Evolutionary conservation across 78 protist species (phyloP), one percentile per base, ranked within the genome.

Genomic region (Dictyostelium firmibasis): DNA sequence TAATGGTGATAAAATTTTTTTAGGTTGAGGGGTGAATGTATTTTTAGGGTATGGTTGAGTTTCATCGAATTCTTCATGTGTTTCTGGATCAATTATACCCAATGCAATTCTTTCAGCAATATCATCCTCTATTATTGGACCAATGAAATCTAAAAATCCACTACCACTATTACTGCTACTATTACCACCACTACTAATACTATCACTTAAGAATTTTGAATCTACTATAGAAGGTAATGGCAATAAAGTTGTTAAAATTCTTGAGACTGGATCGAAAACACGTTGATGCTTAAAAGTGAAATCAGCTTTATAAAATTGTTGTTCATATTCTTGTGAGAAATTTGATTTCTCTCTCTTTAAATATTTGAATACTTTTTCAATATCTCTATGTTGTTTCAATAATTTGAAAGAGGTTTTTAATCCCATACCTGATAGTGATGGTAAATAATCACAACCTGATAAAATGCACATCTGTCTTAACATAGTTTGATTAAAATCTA

Each of bases 361-460:
- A n/a, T 44, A 74, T 36, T 36, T 67, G 11, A 85, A 72, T 16
- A 97, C 91, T 8, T 84, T 69, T 25, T 95, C 93, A 11, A 85
- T 72, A 47, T 78, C 86, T 23, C 92, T 35, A 33, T 84, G 35
- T 67, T 67, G 29, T 20, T 81, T 92, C 20, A 98, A 16, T 5
- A 94, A 16, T 35, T 76, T 33, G 81, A 83, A 64, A 2, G 99
- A 98, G 31, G 89, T 99, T 81, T 96, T 97, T 38, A 99, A 2
- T 3, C 99, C 99, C 57, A 99, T 82, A 16, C 99, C 98, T 0
- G 67, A n/a, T 0, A 98, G 3, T 1, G 98, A 95, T 0, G 97
- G 94, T 18, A 98, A 81, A 81, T 99, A 99, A 82, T 99, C 99
- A 41, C 99, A 99, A 18, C 99, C 99, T 0, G 98, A 43, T 5